phyloP scores from a whole-genome alignment of 306 rosid genomes.

The Bauhinia variegata region DNA sequence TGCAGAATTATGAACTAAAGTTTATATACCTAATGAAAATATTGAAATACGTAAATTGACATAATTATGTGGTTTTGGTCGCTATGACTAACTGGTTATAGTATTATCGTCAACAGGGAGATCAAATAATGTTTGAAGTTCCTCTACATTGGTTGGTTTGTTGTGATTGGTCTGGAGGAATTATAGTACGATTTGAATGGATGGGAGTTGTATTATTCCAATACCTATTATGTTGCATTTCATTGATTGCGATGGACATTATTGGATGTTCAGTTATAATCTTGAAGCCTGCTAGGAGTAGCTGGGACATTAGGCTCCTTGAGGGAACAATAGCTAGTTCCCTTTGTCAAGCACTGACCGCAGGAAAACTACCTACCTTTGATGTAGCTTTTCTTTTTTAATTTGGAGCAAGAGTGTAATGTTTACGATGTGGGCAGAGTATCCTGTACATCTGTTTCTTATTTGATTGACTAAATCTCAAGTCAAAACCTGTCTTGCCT shows the following conservation, averaged over 20 bases:
- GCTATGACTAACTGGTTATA: neutral
- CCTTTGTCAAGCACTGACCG: neutral
- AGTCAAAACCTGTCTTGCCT: constrained; percentile 61
- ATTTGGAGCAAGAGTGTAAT: constrained; percentile 5
- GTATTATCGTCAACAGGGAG: neutral
- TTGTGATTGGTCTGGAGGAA: constrained; percentile 16
- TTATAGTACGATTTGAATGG: constrained; percentile 38
- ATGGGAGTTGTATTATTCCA: constrained; percentile 5
- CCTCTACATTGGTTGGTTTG: constrained; percentile 9
- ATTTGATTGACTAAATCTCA: constrained; percentile 21
- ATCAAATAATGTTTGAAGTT: constrained; percentile 14
- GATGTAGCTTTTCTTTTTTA: constrained; percentile 9
- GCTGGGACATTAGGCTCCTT: constrained; percentile 5
- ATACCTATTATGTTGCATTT: constrained; percentile 1
- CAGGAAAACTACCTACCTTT: constrained; percentile 1
- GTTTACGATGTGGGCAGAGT: constrained; percentile 15
- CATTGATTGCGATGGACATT: neutral
- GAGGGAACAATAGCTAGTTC: neutral
- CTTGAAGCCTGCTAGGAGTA: constrained; percentile 16
- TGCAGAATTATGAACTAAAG: neutral
- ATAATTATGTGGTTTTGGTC: constrained; percentile 1
- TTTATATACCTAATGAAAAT: constrained; percentile 9
- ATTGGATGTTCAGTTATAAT: constrained; percentile 23
- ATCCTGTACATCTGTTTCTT: neutral
- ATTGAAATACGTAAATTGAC: constrained; percentile 28